phyloP scores from a whole-genome alignment of 139 green algal species.

The Chlamydomonas applanata region DNA sequence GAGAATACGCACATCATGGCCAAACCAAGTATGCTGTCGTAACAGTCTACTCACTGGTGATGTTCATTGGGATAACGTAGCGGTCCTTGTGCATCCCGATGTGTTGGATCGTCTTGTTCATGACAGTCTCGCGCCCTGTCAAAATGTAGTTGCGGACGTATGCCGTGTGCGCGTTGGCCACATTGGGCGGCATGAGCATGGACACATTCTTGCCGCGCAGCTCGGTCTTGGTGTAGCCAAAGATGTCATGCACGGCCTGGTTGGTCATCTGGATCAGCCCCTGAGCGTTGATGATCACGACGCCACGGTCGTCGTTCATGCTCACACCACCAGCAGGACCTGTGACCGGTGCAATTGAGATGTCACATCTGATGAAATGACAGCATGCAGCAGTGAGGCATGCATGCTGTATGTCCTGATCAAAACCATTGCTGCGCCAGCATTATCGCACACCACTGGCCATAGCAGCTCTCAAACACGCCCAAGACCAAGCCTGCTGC shows the following conservation, averaged over 20 bases:
- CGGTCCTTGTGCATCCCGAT: constrained; percentile 31
- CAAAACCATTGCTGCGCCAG: constrained; percentile 16
- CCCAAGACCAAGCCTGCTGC: no score
- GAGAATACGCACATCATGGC: no score
- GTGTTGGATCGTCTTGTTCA: background rate
- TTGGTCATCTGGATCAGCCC: constrained; percentile 27
- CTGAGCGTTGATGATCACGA: constrained; percentile 32
- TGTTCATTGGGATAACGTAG: constrained; percentile 23
- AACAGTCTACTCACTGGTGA: background rate
- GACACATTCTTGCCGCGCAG: constrained; percentile 46
- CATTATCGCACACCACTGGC: no score
- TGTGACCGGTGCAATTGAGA: no score
- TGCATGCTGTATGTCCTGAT: no score
- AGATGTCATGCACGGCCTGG: constrained; percentile 19
- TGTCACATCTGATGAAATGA: no score
- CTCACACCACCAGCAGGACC: no score
- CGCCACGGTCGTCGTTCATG: constrained; percentile 1
- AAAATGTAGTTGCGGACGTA: constrained; percentile 43
- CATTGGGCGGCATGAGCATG: constrained; percentile 45
- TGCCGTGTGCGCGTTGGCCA: constrained; percentile 29
- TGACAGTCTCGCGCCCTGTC: background rate
- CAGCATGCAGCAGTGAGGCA: no score
- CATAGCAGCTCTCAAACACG: no score
- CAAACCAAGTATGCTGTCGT: no score
- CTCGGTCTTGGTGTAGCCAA: constrained; percentile 40